Conservation (phyloP, 208 protist species). For the Leishmania tarentolae region DNA sequence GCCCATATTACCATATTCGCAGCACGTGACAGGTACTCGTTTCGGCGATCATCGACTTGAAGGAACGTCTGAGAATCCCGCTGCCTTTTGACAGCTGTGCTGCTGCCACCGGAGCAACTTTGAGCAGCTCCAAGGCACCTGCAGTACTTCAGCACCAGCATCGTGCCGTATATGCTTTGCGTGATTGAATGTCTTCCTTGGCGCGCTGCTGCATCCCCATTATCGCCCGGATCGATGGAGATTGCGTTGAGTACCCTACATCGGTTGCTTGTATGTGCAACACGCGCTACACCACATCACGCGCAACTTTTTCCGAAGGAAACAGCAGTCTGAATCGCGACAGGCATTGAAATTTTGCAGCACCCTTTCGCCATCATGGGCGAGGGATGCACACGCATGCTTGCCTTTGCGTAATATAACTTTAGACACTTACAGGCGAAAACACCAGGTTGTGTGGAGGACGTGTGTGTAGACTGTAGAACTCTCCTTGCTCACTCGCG, state of each 20-base stretch:
- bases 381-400: constrained; percentile 65
- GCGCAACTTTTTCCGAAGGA: constrained; percentile 62
- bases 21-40: constrained; percentile 49
- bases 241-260: constrained; percentile 79
- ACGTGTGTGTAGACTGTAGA: constrained; percentile 51
- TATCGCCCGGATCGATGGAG: constrained; percentile 58
- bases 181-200: constrained; percentile 54
- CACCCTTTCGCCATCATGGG: constrained; percentile 68
- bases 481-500: constrained; percentile 48
- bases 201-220: constrained; percentile 68
- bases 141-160: constrained; percentile 71
- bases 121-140: constrained; percentile 15
- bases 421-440: constrained; percentile 48
- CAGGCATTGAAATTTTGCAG: constrained; percentile 79
- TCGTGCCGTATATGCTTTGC: constrained; percentile 46
- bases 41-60: constrained; percentile 68
- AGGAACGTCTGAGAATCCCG: constrained; percentile 16
- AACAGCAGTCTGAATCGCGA: constrained; percentile 62
- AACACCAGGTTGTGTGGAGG: constrained; percentile 58
- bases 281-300: constrained; percentile 57
- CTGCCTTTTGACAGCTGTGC: constrained; percentile 14
- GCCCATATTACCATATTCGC: constrained; percentile 62
- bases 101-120: neutral
- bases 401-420: constrained; percentile 60
- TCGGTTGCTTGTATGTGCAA: constrained; percentile 73